Conservation (phyloP, 371 early-diverging fungal species). For the Saksenaea oblongispora region DNA sequence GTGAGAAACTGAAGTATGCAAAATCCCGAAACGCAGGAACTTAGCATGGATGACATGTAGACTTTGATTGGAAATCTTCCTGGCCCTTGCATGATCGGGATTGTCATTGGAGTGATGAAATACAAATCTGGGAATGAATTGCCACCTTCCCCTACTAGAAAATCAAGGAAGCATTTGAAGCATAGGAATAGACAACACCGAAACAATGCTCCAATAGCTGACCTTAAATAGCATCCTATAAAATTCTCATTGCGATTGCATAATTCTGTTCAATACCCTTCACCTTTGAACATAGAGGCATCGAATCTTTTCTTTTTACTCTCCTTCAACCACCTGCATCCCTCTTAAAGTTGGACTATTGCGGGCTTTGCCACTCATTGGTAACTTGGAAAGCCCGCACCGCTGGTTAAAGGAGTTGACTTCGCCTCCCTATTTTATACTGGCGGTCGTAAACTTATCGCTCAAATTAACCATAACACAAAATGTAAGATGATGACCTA, state of each 20-base stretch:
- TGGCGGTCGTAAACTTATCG: background rate
- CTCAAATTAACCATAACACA: background rate
- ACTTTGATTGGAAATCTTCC: background rate
- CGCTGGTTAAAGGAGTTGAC: background rate
- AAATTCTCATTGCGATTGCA: background rate
- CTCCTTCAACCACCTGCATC: slow-evolving; percentile 3
- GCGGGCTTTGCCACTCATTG: slow-evolving; percentile 1
- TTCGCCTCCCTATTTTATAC: background rate
- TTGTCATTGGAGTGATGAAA: background rate
- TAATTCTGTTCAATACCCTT: background rate
- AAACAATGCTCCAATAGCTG: background rate
- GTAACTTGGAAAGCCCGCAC: background rate
- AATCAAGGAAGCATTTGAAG: background rate
- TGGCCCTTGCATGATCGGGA: background rate
- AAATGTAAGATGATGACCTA: background rate
- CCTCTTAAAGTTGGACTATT: background rate
- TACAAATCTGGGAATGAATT: background rate
- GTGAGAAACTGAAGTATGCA: background rate
- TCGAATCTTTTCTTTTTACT: background rate
- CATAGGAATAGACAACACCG: background rate
- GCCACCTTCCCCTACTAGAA: background rate
- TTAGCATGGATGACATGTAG: background rate
- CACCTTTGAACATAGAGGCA: background rate
- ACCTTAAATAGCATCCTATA: background rate
- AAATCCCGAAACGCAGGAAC: slow-evolving; percentile 3